These are phyloP conservation scores for Termitomyces sp. DNA, from an alignment of 768 basidiomycete species.

Conservation along the genomic window DNA sequence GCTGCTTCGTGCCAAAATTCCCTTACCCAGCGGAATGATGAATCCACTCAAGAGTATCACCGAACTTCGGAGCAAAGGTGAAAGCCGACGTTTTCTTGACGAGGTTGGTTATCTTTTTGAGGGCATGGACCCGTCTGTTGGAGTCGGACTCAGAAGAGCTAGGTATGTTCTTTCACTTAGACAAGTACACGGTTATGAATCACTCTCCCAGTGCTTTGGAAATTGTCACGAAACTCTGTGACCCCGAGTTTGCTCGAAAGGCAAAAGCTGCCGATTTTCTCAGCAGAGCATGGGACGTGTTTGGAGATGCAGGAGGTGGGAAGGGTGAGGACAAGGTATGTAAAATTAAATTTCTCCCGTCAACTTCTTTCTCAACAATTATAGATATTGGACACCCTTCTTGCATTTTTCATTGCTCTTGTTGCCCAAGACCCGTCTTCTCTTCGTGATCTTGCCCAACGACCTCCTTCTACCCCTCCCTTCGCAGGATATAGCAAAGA, in stretches of 20 bases:
- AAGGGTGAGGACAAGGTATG: slow-evolving; percentile 51
- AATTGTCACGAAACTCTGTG: slow-evolving; percentile 70
- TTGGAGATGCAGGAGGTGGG: slow-evolving; percentile 57
- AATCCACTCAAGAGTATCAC: slow-evolving; percentile 79
- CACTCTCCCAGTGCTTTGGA: slow-evolving; percentile 59
- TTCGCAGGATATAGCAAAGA: slow-evolving; percentile 6
- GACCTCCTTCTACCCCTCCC: slow-evolving; percentile 12
- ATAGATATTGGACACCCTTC: slow-evolving; percentile 62
- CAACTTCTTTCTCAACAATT: neutral
- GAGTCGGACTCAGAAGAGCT: slow-evolving; percentile 57
- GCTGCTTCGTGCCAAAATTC: slow-evolving; percentile 8
- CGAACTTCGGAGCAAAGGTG: slow-evolving; percentile 77
- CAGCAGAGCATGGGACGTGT: slow-evolving; percentile 62
- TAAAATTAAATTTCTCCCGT: neutral
- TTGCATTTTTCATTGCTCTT: slow-evolving; percentile 60
- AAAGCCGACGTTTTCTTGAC: slow-evolving; percentile 75
- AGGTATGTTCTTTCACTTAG: slow-evolving; percentile 41
- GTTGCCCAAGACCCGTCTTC: slow-evolving; percentile 57
- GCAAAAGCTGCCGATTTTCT: slow-evolving; percentile 78
- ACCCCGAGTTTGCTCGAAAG: slow-evolving; percentile 71
- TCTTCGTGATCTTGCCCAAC: slow-evolving; percentile 50
- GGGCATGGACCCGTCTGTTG: slow-evolving; percentile 56
- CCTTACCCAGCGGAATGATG: slow-evolving; percentile 56
- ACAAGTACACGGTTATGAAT: neutral
- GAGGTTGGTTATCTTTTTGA: slow-evolving; percentile 86